phyloP scores from a whole-genome alignment of 2,329 filamentous ascomycete genomes.

The Tympanopsis confertula region DNA sequence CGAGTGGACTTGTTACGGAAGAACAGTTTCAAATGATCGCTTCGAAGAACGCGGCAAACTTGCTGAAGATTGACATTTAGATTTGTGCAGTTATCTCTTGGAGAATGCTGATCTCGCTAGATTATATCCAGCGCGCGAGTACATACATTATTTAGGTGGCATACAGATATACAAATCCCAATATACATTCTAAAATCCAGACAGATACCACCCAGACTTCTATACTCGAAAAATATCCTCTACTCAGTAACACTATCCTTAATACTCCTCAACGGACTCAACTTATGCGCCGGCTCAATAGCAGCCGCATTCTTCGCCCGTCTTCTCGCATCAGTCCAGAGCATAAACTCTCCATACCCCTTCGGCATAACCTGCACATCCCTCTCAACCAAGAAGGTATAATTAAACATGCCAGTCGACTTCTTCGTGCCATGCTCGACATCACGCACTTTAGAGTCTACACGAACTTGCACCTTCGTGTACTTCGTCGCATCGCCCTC shows the following conservation, averaged over 20 bases:
- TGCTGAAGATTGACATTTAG: slow-evolving; percentile 24
- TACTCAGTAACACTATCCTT: slow-evolving; percentile 1
- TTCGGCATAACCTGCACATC: slow-evolving; percentile 54
- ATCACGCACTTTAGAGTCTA: slow-evolving; percentile 57
- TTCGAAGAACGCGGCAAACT: slow-evolving; percentile 35
- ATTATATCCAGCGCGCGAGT: too few species aligned
- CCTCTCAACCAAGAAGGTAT: slow-evolving; percentile 56
- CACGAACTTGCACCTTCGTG: slow-evolving; percentile 51
- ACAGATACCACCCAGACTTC: too few species aligned
- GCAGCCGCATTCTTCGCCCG: slow-evolving; percentile 1
- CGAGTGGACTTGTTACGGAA: slow-evolving; percentile 33
- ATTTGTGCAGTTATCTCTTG: too few species aligned
- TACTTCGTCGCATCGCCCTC: slow-evolving; percentile 27
- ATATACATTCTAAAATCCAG: too few species aligned
- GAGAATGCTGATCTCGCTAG: neutral
- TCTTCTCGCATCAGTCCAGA: slow-evolving; percentile 19
- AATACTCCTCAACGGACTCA: neutral
- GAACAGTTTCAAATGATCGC: slow-evolving; percentile 36
- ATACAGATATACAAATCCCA: too few species aligned
- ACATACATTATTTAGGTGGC: too few species aligned
- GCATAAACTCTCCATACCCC: slow-evolving; percentile 22
- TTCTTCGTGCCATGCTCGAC: slow-evolving; percentile 58
- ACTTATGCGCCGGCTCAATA: neutral
- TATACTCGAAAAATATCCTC: neutral
- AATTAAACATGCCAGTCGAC: slow-evolving; percentile 62